Base-by-base conservation (phyloP, 2,329 filamentous ascomycete genomes). In the Trichoderma gracile region DNA sequence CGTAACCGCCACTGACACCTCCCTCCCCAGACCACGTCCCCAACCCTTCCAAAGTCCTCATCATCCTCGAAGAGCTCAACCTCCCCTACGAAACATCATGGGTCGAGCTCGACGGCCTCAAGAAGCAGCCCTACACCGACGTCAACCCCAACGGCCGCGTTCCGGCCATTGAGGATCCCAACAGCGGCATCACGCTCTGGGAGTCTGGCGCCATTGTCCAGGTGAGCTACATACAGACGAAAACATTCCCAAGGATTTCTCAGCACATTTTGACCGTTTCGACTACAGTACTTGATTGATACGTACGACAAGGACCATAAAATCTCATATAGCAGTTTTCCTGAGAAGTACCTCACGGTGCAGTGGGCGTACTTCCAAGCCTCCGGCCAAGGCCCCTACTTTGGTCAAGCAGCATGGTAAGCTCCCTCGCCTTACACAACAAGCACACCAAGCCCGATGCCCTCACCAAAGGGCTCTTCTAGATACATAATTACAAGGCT, bases 71-170 rank as follows among this genome's bases (percentile, higher is more conserved):
- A 52, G 77, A 78, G 63, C 76, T 78, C 10, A 70, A 68, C 1
- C 33, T 79, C 2, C 73, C 75, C 2, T 78, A 77, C 67, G 23
- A n/a, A 19, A 19, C n/a, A 12, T 23, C 25, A 15, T n/a, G 71
- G 69, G 62, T 71, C 54, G 21, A 52, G 15, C 46, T 72, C 23
- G 43, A 58, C 5, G 64, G 73, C 55, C 67, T 72, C 65, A 74
- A 73, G 65, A 67, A 65, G 0, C 68, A 69, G 27, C 68, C 66
- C 17, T 74, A 66, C 55, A 46, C 66, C 25, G 63, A 68, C 27
- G 66, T 76, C 65, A 77, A 77, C 68, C 73, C 75, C 25, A 77
- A 78, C 62, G 75, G 75, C 19, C 72, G 75, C 1, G 65, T 76
- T 1, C 75, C 67, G 25, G 67, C 64, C 42, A 69, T 70, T 42